phyloP scores from a whole-genome alignment of 768 basidiomycete species.

The Mycena vulgaris region DNA sequence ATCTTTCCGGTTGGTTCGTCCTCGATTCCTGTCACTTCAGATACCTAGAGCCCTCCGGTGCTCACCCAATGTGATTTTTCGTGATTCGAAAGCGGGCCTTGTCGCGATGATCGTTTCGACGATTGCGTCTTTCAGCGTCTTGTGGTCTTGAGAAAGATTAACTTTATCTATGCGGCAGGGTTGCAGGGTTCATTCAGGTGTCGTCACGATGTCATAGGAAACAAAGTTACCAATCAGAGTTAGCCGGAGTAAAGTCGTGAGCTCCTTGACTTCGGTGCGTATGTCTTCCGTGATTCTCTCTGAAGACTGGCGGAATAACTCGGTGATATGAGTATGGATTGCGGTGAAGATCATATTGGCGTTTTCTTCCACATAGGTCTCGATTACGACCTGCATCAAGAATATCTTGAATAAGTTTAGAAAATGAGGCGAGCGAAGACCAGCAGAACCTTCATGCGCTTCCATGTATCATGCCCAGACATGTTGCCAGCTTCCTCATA shows the following conservation, averaged over 20 bases:
- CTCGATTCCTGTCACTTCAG: too few relatives aligned
- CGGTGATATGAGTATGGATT: background rate
- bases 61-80: background rate
- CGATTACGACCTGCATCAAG: background rate
- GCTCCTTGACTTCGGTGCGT: background rate
- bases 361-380: slow-evolving; percentile 6
- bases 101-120: background rate
- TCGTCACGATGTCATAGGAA: background rate
- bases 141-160: background rate
- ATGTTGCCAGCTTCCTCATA: background rate
- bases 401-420: too few relatives aligned
- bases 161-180: slow-evolving; percentile 6
- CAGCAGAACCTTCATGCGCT: slow-evolving; percentile 6
- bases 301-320: background rate
- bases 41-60: background rate
- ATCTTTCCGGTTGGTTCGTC: too few relatives aligned
- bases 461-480: background rate
- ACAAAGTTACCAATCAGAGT: slow-evolving; percentile 4
- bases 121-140: background rate
- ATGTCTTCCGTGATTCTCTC: background rate
- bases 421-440: background rate
- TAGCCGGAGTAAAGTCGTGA: background rate
- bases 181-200: background rate
- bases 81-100: background rate
- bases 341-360: background rate